Evolutionary conservation across 2,329 filamentous ascomycete genomes (phyloP).

Genomic region (Fusarium oxysporum): DNA sequence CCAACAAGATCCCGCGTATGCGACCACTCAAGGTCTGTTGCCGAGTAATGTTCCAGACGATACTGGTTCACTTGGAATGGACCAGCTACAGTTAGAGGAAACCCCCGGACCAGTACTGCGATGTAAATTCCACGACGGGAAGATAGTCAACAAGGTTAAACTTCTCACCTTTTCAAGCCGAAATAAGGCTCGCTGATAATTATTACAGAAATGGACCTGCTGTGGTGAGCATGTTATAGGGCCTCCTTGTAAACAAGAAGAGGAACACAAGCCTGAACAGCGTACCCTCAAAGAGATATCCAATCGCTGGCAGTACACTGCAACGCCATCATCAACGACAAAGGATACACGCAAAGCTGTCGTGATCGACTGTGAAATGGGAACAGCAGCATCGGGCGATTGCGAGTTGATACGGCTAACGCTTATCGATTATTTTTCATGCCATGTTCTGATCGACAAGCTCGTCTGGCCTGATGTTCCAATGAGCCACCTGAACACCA

Average conservation of each 20-base stretch:
- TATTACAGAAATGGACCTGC: conserved; percentile 16
- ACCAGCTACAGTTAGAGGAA: neutral
- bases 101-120: fast-evolving
- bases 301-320: conserved; percentile 9
- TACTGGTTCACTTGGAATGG: neutral
- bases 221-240: neutral
- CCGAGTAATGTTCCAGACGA: neutral
- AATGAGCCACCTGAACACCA: conserved; percentile 63
- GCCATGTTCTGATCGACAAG: conserved; percentile 60
- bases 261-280: neutral
- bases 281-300: conserved; percentile 1
- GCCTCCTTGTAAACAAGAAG: conserved; percentile 6
- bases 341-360: conserved; percentile 45
- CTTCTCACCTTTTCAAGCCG: fast-evolving
- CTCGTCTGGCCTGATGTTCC: conserved; percentile 60
- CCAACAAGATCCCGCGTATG: neutral
- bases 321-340: neutral
- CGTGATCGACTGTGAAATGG: conserved; percentile 68
- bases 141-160: neutral
- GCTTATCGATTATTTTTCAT: conserved; percentile 62
- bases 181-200: neutral
- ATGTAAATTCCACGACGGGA: conserved; percentile 14
- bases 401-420: conserved; percentile 64
- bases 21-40: neutral
- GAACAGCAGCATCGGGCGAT: conserved; percentile 57